phyloP scores from a whole-genome alignment of 495 filamentous ascomycete genomes.

The Astrocystis sublimbata region DNA sequence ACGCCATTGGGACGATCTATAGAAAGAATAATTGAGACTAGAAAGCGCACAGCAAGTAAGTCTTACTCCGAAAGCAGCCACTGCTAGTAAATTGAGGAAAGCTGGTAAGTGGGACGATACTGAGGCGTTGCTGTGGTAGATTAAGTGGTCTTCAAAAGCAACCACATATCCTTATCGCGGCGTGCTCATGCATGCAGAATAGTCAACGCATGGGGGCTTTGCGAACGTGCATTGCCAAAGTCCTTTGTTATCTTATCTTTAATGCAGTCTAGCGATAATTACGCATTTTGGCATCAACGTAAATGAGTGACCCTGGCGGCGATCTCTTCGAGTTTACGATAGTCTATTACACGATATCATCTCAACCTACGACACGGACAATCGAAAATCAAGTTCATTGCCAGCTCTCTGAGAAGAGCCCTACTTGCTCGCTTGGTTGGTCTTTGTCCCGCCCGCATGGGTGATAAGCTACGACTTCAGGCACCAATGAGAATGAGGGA shows the following conservation, averaged over 20 bases:
- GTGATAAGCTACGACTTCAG: constrained; percentile 9
- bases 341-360: not conserved
- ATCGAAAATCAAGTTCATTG: not conserved
- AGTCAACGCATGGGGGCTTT: not conserved
- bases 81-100: not conserved
- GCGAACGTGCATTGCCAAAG: not conserved
- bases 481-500: constrained; percentile 8
- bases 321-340: not conserved
- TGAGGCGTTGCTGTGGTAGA: not conserved
- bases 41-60: not conserved
- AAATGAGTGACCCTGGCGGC: not conserved
- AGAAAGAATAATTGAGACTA: not conserved
- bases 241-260: too few species aligned
- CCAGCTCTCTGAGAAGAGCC: not conserved
- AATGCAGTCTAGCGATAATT: not conserved
- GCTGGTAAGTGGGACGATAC: too few species aligned
- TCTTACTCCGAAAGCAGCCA: not conserved
- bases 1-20: too few species aligned
- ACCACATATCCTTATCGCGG: not conserved
- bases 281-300: not conserved
- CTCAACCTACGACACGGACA: not conserved
- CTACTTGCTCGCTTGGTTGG: too few species aligned
- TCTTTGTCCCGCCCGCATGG: constrained; percentile 4
- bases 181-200: not conserved
- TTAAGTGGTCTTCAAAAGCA: too few species aligned